A percentile compares a stretch with the other conserved stretches of the same genome.
phyloP scores from a whole-genome alignment of 2,329 filamentous ascomycete genomes.

The Aspergillus thermomutatus region DNA sequence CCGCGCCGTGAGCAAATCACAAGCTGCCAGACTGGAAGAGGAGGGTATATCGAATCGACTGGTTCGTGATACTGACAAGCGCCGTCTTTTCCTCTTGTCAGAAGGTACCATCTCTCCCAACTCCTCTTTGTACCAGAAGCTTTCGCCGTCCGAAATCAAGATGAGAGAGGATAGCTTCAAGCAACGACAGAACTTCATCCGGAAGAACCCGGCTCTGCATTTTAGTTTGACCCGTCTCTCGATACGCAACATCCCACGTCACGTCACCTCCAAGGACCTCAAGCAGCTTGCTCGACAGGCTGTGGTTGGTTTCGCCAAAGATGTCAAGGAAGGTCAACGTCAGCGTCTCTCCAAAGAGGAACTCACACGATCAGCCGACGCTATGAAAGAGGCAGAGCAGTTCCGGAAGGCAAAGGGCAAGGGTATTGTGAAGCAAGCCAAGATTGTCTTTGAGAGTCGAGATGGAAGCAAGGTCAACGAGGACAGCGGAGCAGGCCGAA shows the following conservation, averaged over 20 bases:
- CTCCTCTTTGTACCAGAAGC: conserved; percentile 70
- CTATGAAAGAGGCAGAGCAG: conserved; percentile 76
- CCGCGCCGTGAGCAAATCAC: conserved; percentile 77
- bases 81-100: conserved; percentile 78
- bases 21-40: conserved; percentile 72
- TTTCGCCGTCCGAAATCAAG: conserved; percentile 75
- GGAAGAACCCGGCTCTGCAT: conserved; percentile 85
- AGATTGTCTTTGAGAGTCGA: conserved; percentile 86
- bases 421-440: conserved; percentile 85
- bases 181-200: conserved; percentile 85
- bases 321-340: conserved; percentile 75
- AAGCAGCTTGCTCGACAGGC: conserved; percentile 88
- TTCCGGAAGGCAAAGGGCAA: conserved; percentile 78
- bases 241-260: conserved; percentile 83
- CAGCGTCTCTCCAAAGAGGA: conserved; percentile 87
- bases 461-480: conserved; percentile 82
- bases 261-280: conserved; percentile 78
- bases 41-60: conserved; percentile 62
- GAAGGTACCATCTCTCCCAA: conserved; percentile 81
- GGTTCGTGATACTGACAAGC: conserved; percentile 78
- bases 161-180: conserved; percentile 83
- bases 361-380: conserved; percentile 70
- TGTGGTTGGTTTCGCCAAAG: conserved; percentile 89
- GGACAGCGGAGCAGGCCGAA: conserved; percentile 72
- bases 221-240: conserved; percentile 86